Base-by-base conservation (phyloP, 1,284 basidiomycete species). In the Cutaneotrichosporon mucoides region DNA sequence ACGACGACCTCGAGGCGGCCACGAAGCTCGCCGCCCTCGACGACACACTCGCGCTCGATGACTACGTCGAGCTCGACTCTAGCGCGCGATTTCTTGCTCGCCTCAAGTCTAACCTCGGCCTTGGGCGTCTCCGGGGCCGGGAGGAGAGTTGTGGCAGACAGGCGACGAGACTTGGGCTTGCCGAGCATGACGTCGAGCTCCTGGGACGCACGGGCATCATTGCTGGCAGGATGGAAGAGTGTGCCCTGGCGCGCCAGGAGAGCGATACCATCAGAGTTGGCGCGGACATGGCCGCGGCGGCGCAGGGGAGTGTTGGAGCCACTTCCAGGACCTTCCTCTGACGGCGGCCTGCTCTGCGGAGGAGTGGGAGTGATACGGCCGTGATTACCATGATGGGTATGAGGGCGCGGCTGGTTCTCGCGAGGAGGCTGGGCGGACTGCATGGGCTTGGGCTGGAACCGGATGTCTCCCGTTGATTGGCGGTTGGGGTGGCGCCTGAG, bases 1-100 rank as follows among this genome's bases (percentile, higher is more conserved):
- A 95, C 82, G 35, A 82, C 82, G 52, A 96, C 79, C 60, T 87
- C 85, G 76, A 95, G 79, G 43, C 83, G 78, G 0, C 94, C 94
- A 52, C 84, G 83, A 45, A 96, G 76, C 64, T 83, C 81, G 1
- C 87, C 87, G 1, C 92, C 92, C 77, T 96, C 91, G 1, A 95
- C 88, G 59, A 86, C 87, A 5, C 85, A 82, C 64, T 90, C 84
- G 62, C 84, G 86, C 65, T 92, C 87, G 44, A 94, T 82, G 6
- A 86, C 79, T 33, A 97, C 84, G 67, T 96, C 91, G 6, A 96
- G 81, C 70, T 90, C 88, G 1, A 96, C 88, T 36, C 90, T 85
- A 3, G 90, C 86, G 36, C 80, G 88, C 84, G 50, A 84, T 84
- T 76, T 87, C 84, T 79, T 90, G 84, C 59, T 88, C 72, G 55